Evolutionary conservation across 2,329 filamentous ascomycete species (phyloP), one percentile per base, ranked within the genome.

Genomic region (Cytospora mali): DNA sequence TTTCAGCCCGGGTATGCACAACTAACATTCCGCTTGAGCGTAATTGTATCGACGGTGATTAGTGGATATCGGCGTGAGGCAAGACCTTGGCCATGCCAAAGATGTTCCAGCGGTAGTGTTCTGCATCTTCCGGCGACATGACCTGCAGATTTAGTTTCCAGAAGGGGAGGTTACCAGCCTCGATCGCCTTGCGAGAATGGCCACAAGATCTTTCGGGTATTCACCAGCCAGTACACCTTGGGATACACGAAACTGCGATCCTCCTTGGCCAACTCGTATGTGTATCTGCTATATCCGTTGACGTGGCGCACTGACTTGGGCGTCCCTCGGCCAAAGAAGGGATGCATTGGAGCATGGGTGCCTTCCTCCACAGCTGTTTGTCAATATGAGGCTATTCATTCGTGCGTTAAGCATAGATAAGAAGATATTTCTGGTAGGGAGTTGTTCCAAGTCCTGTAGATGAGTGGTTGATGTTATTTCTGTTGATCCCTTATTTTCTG

Each of bases 11-110:
- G 14, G 14, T 5, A n/a, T 39, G 16, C 4, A 18, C 35, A 18
- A 39, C 35, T 39, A 14, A 39, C 70, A 67, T 85, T 86, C 69
- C 77, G 77, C 75, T 85, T 84, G 25, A 85, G 76, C 2, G 79
- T 84, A 67, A 85, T 74, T 66, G 80, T 80, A 55, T 82, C 83
- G 66, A 85, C 79, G 60, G 76, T 79, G 50, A 80, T 76, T 25
- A 84, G 75, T 11, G 83, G 83, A 42, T 83, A 31, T 83, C 79
- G 16, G 71, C 74, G 62, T 85, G 81, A 25, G 83, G 81, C 83
- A 82, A 85, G 66, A 84, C 78, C 73, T 86, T 85, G 61, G 84
- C 86, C 66, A 85, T 73, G 68, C 85, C 83, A 66, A 86, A 84
- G 66, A 85, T 75, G 68, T 81, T 64, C 35, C 35, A 39, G 35